phyloP scores from a whole-genome alignment of 1,284 basidiomycete species.

The Marasmius fiardii region DNA sequence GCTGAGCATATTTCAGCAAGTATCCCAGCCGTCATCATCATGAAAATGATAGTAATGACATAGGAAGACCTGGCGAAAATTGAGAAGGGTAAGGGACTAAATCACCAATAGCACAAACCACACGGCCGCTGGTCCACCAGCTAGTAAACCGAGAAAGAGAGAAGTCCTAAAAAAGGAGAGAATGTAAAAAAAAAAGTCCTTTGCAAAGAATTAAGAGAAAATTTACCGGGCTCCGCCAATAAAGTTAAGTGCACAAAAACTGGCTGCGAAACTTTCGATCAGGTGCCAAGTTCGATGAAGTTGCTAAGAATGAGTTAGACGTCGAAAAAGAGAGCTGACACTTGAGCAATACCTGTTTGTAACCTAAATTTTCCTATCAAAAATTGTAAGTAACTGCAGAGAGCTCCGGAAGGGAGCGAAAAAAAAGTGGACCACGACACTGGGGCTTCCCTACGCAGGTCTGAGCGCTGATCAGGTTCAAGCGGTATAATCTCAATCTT shows the following conservation, averaged over 20 bases:
- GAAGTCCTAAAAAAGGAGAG: constrained; percentile 47
- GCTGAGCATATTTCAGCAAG: constrained; percentile 87
- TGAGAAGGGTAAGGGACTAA: neutral
- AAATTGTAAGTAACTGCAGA: constrained; percentile 46
- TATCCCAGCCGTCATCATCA: constrained; percentile 81
- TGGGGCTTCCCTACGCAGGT: constrained; percentile 94
- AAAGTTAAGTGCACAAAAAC: constrained; percentile 83
- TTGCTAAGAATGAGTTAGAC: constrained; percentile 44
- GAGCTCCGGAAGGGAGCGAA: constrained; percentile 35
- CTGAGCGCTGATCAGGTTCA: constrained; percentile 93
- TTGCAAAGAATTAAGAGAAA: constrained; percentile 9
- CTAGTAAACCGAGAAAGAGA: constrained; percentile 77
- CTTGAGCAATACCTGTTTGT: constrained; percentile 64
- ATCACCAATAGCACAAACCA: constrained; percentile 39
- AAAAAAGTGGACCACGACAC: constrained; percentile 45
- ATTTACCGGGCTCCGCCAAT: constrained; percentile 76
- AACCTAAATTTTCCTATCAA: constrained; percentile 69
- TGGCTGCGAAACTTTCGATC: constrained; percentile 80
- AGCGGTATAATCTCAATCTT: constrained; percentile 92
- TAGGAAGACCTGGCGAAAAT: constrained; percentile 65
- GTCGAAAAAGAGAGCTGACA: constrained; percentile 5
- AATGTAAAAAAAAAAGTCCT: neutral
- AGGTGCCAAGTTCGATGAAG: constrained; percentile 80
- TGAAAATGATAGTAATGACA: constrained; percentile 75
- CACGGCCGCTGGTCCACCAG: constrained; percentile 82